Evolutionary conservation across 2,329 filamentous ascomycete genomes (phyloP), one percentile per base, ranked within the genome.

Genomic region (Macroventuria anomochaeta): DNA sequence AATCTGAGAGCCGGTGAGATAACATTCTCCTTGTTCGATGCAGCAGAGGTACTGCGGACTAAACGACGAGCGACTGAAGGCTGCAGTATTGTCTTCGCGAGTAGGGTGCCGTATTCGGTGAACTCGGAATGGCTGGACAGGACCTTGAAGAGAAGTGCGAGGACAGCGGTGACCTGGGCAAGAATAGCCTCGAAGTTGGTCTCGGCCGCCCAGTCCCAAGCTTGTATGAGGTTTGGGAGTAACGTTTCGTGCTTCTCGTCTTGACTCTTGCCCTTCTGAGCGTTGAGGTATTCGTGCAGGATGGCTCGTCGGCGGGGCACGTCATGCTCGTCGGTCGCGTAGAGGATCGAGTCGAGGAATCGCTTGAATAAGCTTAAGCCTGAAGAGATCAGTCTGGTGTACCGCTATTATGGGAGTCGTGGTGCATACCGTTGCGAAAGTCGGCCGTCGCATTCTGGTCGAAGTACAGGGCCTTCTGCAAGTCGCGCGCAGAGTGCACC

Each of bases 1-100:
- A 99, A 78, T 51, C 93, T 87, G 53, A 99, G 78, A 20, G 90
- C 93, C 0, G 95, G 93, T 2, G 91, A 95, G 56, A 97, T 93
- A 53, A 97, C 80, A 73, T 90, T 91, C 32, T 92, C 91, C 69
- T 96, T 96, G 40, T 86, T 83, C 73, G 91, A 93, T 20, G 90
- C 88, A 0, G 90, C 86, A 3, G 90, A 88, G 15, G 97, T 77
- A 55, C 91, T 91, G 55, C 88, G 87, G 26, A 90, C 87, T 20
- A 97, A 77, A 3, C 96, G 83, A 63, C 93, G 91, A 58, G 93
- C 81, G 62, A 96, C 91, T 21, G 88, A 85, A 59, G 89, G 89
- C 65, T 92, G 89, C 23, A 99, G 77, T 34, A 97, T 78, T 13
- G 90, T 90, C 61, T 90, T 89, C 72, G 91, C 92, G 40, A 99